Conservation (phyloP, 2,329 filamentous ascomycete species). For the Pseudogymnoascus sp. region DNA sequence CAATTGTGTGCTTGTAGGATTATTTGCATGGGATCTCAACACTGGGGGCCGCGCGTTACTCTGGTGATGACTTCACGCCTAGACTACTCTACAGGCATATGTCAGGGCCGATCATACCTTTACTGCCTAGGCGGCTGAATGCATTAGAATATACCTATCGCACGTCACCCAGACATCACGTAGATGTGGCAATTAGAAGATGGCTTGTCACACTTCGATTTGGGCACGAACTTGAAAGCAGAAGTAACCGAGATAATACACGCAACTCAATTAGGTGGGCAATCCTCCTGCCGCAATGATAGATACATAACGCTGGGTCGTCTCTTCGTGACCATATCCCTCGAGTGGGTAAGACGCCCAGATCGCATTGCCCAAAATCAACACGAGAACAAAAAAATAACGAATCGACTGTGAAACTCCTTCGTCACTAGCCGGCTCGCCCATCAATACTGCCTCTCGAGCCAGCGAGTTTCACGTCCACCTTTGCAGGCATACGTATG, state of each 20-base stretch:
- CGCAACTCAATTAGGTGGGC: slow-evolving; percentile 2
- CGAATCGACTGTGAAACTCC: neutral
- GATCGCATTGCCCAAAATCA: neutral
- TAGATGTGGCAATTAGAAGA: neutral
- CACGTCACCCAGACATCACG: neutral
- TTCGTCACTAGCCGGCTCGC: neutral
- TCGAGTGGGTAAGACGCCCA: slow-evolving; percentile 1
- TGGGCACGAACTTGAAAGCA: neutral
- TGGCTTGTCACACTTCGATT: neutral
- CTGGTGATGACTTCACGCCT: neutral
- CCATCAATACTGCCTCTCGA: slow-evolving; percentile 2
- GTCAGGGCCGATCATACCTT: neutral
- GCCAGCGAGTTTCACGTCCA: slow-evolving; percentile 7
- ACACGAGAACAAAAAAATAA: slow-evolving; percentile 2
- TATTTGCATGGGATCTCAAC: neutral
- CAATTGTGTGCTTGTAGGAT: neutral
- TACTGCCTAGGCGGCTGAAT: neutral
- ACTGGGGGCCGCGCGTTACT: neutral
- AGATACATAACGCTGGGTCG: slow-evolving; percentile 8
- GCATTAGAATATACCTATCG: neutral
- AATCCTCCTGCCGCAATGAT: slow-evolving; percentile 7
- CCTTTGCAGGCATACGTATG: neutral
- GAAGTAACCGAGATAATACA: neutral
- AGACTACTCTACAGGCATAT: neutral
- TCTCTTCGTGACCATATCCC: slow-evolving; percentile 7